Conservation (phyloP, 2,329 filamentous ascomycete genomes). For the Hypomyces perniciosus region DNA sequence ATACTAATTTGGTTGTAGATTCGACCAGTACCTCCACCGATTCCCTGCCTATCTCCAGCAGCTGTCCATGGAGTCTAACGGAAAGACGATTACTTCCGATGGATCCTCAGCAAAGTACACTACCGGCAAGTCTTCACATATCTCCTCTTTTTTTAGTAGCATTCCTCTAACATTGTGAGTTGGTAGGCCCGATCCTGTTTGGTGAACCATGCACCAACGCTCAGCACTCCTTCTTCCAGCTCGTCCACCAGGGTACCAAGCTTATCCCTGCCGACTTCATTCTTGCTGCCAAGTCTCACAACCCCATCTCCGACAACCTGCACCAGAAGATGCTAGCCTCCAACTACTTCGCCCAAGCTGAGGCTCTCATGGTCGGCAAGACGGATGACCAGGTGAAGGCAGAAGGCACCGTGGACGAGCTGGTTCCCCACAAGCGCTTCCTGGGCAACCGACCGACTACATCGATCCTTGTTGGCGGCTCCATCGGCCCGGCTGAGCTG, state of each 20-base stretch:
- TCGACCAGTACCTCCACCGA: slow-evolving; percentile 98
- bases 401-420: slow-evolving; percentile 64
- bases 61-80: slow-evolving; percentile 99
- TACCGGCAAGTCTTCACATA: slow-evolving; percentile 48
- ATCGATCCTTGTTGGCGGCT: slow-evolving; percentile 79
- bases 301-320: slow-evolving; percentile 84
- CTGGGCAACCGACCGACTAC: slow-evolving; percentile 95
- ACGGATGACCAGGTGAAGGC: slow-evolving; percentile 71
- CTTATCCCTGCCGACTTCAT: slow-evolving; percentile 98
- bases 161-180: slow-evolving; percentile 15
- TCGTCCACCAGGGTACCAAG: slow-evolving; percentile 98
- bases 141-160: no score
- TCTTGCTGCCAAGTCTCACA: slow-evolving; percentile 91
- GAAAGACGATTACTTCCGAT: slow-evolving; percentile 91
- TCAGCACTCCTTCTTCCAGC: slow-evolving; percentile 99
- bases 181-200: slow-evolving; percentile 73
- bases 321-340: slow-evolving; percentile 96
- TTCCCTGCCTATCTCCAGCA: slow-evolving; percentile 99
- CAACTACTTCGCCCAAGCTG: slow-evolving; percentile 86
- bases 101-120: slow-evolving; percentile 92
- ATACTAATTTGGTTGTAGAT: slow-evolving; percentile 42
- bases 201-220: slow-evolving; percentile 98
- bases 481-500: slow-evolving; percentile 89
- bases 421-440: slow-evolving; percentile 99
- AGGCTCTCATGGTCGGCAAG: slow-evolving; percentile 89